Base-by-base conservation (phyloP, 208 protist species). In the Porcisia deanei region DNA sequence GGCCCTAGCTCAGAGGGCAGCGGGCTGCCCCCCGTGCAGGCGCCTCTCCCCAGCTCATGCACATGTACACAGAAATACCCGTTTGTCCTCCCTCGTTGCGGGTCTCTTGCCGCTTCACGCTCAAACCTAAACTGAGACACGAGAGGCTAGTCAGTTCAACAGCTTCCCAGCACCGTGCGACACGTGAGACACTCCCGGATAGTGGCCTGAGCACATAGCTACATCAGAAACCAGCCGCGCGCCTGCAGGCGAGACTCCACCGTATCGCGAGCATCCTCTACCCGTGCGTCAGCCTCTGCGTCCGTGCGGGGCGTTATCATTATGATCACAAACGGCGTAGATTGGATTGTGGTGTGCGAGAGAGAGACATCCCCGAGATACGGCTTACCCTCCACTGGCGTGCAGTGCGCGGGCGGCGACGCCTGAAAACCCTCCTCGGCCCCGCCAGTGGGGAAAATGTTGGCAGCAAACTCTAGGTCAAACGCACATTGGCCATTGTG, bases 401-500 rank as follows among this genome's bases (percentile, higher is more conserved):
- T 75, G 57, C 72, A 77, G 53, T 25, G 47, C 34, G 12, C 49
- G 9, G 60, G 30, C 47, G 47, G 6, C 16, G 41, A 14, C 12
- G 43, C 52, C 34, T 22, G 10, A 8, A 45, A 49, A 7, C 22
- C 54, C 22, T 47, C 55, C 52, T 58, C 41, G 6, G 16, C 39
- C 1, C 39, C 37, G 55, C 7, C 34, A 0, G 3, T 25, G 9
- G 47, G 18, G 3, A 57, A 25, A 1, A 67, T 57, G 16, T 22
- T 37, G 25, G 41, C 41, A 22, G 57, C 4, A 60, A 83, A 79
- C 34, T 61, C 45, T 22, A 84, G 54, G 59, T 79, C 75, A 58
- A 91, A 88, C 5, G 65, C 76, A 47, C 81, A 88, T 37, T 78
- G 72, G 52, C 75, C 79, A 22, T 82, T 80, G 58, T 60, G 76